Conservation (phyloP, 2,329 filamentous ascomycete genomes). For the Alternaria consortialis region DNA sequence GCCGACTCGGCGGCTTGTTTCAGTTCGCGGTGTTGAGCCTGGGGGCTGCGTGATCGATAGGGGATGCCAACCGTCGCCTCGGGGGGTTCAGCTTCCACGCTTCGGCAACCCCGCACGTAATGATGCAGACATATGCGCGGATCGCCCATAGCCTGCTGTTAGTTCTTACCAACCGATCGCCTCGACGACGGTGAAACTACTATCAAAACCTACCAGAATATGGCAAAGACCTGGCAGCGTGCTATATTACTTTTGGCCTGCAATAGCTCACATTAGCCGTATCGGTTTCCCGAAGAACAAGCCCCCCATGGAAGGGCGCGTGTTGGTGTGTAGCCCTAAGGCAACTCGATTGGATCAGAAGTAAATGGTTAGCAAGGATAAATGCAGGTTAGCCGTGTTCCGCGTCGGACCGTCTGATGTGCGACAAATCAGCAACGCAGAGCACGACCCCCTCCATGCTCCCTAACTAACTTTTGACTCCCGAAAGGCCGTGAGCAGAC, state of each 20-base stretch:
- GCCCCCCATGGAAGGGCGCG: constrained; percentile 8
- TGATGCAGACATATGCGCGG: not conserved
- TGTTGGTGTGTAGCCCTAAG: constrained; percentile 1
- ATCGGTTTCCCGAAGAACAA: not conserved
- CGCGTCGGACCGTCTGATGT: constrained; percentile 11
- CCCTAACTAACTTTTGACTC: constrained; percentile 2
- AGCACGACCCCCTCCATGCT: not conserved
- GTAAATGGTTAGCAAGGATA: not conserved
- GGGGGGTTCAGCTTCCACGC: constrained; percentile 1
- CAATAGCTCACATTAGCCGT: not conserved
- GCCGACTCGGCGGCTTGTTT: constrained; percentile 17
- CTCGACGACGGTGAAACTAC: constrained; percentile 2
- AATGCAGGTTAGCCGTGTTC: constrained; percentile 13
- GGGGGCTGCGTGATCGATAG: constrained; percentile 11
- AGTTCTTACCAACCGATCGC: not conserved
- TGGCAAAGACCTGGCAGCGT: not conserved
- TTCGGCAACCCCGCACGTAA: constrained; percentile 10
- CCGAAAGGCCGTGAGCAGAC: constrained; percentile 7
- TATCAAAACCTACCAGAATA: not conserved
- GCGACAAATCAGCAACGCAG: constrained; percentile 12
- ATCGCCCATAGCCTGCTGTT: constrained; percentile 1
- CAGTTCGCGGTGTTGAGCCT: constrained; percentile 10
- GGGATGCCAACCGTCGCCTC: constrained; percentile 3
- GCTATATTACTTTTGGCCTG: constrained; percentile 5
- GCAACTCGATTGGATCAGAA: not conserved